phyloP scores from a whole-genome alignment of 164 flowering plant species.

The Tetracentron sinense region DNA sequence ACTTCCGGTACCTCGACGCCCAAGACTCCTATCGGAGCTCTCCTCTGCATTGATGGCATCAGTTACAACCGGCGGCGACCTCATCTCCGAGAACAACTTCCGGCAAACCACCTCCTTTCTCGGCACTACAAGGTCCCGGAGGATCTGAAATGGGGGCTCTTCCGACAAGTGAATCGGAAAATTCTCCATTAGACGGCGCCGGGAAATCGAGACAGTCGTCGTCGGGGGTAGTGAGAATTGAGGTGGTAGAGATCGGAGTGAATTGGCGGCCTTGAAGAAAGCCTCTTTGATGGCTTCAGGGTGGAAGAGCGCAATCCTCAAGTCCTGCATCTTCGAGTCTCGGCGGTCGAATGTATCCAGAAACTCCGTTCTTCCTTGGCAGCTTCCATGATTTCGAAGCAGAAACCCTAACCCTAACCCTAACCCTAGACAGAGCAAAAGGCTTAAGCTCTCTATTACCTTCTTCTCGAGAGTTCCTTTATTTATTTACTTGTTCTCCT shows the following conservation, averaged over 20 bases:
- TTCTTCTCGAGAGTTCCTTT: too few relatives aligned
- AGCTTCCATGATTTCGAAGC: constrained; percentile 20
- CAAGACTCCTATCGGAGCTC: constrained; percentile 11
- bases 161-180: constrained; percentile 35
- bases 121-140: constrained; percentile 32
- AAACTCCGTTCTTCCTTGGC: constrained; percentile 22
- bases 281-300: constrained; percentile 78
- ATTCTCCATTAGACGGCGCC: constrained; percentile 21
- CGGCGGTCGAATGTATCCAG: constrained; percentile 56
- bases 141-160: constrained; percentile 10
- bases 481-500: too few relatives aligned
- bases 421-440: too few relatives aligned
- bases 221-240: constrained; percentile 24
- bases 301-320: constrained; percentile 88
- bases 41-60: too few relatives aligned
- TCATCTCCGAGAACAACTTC: constrained; percentile 23
- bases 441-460: too few relatives aligned
- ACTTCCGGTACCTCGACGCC: constrained; percentile 13
- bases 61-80: constrained; percentile 15
- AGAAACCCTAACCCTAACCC: not conserved
- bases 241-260: constrained; percentile 39
- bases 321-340: constrained; percentile 88
- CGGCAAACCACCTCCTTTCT: constrained; percentile 28
- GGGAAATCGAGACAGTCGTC: constrained; percentile 31
- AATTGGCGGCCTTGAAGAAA: constrained; percentile 75